These are phyloP conservation scores for Trichoderma harzianum DNA, from an alignment of 2,329 filamentous ascomycete genomes.

Conservation along the genomic window DNA sequence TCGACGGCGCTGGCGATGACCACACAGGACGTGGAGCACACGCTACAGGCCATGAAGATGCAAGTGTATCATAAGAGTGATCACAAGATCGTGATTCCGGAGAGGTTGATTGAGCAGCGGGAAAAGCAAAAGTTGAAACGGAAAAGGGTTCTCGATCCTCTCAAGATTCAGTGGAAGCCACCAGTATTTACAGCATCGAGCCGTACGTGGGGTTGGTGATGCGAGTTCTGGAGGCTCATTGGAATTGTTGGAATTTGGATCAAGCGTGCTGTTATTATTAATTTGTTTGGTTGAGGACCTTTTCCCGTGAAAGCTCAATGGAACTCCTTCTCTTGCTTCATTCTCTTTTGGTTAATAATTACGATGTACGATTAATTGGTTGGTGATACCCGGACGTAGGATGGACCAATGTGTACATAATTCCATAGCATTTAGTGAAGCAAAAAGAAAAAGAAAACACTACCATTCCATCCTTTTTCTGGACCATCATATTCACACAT, in stretches of 20 bases:
- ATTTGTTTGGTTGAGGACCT: background rate
- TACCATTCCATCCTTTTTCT: background rate
- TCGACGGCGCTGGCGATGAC: slow-evolving; percentile 85
- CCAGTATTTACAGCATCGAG: slow-evolving; percentile 88
- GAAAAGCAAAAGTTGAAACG: slow-evolving; percentile 79
- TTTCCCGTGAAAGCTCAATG: background rate
- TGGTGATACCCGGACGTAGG: background rate
- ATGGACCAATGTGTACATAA: background rate
- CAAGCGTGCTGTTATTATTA: background rate
- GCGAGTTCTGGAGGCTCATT: background rate
- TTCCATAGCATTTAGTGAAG: background rate
- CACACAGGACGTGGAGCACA: slow-evolving; percentile 94
- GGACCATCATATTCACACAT: background rate
- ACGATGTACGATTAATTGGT: background rate
- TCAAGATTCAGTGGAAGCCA: slow-evolving; percentile 87
- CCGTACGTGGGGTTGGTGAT: slow-evolving; percentile 91
- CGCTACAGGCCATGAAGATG: slow-evolving; percentile 90
- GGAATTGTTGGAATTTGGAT: background rate
- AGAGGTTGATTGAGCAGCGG: slow-evolving; percentile 73
- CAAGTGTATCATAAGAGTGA: slow-evolving; percentile 93
- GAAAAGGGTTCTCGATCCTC: slow-evolving; percentile 71
- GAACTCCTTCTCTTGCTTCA: background rate
- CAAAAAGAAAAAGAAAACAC: background rate
- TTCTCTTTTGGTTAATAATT: background rate
- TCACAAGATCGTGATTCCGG: slow-evolving; percentile 91